Base-by-base conservation (phyloP, 768 basidiomycete species). In the Lactarius indigo region DNA sequence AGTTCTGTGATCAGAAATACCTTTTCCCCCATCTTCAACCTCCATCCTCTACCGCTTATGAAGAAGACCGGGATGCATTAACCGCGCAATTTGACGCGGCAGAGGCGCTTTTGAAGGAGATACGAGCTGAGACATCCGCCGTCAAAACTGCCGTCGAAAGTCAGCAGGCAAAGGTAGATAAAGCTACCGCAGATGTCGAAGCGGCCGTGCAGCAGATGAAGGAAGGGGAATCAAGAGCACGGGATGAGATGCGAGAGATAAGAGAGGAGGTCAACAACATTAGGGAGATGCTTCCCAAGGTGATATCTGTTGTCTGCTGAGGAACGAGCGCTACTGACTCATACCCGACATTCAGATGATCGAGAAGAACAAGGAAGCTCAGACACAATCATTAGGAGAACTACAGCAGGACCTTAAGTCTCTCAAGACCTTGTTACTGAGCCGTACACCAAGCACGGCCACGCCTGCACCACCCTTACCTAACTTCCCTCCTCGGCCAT, bases 361-460 rank as follows among this genome's bases (percentile, higher is more conserved):
- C 61, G 93, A 97, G 64, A 95, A 92, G 79, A 92, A 90, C 74
- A 92, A 94, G 75, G 89, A 93, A 63, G 83, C 85, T 17, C 94
- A 97, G 76, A 84, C 86, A 26, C 87, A 90, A 66, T 92, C 94
- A 1, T 81, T 98, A 17, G 78, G 83, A 61, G 96, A 98, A 72
- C 82, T 98, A 15, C 95, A 97, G 72, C 88, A 94, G 71, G 96
- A 98, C 74, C 84, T 98, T 72, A 94, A 95, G 74, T 98, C 96
- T 0, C 80, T 98, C 68, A 98, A 98, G 76, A 87, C 95, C 0
- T 82, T 98, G 30, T 79, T 98, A 9, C 82, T 96, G 9, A 92
- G 86, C 69, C 86, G 91, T 39, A 85, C 89, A 7, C 80, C 88
- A 7, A 76, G 77, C 23, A 72, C 80, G 35, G 72, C 86, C 68